Evolutionary conservation across 1,284 basidiomycete genomes (phyloP).

Genomic region (Trametes polyzona): DNA sequence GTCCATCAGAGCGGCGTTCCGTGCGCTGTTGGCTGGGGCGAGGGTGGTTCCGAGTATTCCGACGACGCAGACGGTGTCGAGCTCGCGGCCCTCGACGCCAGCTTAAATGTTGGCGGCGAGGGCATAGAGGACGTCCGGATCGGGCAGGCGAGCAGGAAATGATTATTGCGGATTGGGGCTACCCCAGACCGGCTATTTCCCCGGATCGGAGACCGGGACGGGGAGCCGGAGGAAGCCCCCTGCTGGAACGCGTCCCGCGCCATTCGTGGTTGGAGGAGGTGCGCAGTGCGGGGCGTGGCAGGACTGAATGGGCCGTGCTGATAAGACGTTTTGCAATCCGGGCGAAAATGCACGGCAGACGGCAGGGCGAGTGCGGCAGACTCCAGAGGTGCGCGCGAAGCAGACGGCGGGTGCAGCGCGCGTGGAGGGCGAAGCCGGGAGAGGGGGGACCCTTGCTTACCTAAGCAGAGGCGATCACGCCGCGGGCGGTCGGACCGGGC

Average conservation of each 20-base stretch:
- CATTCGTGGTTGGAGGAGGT: neutral
- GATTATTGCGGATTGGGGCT: neutral
- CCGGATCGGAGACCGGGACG: conserved; percentile 36
- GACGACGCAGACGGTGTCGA: conserved; percentile 14
- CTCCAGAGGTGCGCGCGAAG: neutral
- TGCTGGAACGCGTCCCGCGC: neutral
- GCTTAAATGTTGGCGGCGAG: conserved; percentile 13
- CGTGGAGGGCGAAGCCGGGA: conserved; percentile 4
- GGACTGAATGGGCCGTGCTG: conserved; percentile 8
- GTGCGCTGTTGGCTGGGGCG: neutral
- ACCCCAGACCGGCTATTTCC: conserved; percentile 30
- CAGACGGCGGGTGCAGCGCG: neutral
- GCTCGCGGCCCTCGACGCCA: conserved; percentile 1
- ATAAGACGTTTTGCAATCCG: conserved; percentile 1
- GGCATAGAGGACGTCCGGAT: conserved; percentile 9
- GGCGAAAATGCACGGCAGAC: neutral
- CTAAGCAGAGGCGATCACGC: conserved; percentile 25
- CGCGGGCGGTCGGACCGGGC: conserved; percentile 31
- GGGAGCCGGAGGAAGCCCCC: conserved; percentile 9
- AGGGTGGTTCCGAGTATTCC: conserved; percentile 6
- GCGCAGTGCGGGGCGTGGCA: neutral
- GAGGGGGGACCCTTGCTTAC: conserved; percentile 25
- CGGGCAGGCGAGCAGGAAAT: conserved; percentile 16
- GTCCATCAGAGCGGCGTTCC: conserved; percentile 40
- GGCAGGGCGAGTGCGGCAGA: neutral